phyloP scores from a whole-genome alignment of 2,329 filamentous ascomycete species.

The Fusarium sp. region DNA sequence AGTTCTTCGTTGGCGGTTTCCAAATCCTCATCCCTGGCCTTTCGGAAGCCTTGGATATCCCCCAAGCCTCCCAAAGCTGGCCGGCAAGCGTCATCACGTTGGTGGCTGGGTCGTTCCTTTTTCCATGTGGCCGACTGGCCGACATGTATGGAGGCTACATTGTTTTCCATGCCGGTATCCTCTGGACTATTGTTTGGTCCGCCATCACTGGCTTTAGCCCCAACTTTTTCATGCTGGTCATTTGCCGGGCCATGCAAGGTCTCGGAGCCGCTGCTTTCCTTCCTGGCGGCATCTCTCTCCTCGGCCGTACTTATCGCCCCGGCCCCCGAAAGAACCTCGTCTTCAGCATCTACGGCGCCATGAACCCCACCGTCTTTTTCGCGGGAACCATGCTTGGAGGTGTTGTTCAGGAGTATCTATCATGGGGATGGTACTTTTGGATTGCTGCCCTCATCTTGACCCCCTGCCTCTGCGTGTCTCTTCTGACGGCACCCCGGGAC shows the following conservation, averaged over 20 bases:
- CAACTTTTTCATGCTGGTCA: constrained; percentile 76
- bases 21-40: constrained; percentile 79
- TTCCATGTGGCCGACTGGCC: constrained; percentile 71
- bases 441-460: constrained; percentile 64
- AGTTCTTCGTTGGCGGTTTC: constrained; percentile 84
- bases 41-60: constrained; percentile 73
- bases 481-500: constrained; percentile 57
- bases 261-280: constrained; percentile 78
- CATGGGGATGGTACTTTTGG: constrained; percentile 80
- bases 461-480: constrained; percentile 64
- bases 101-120: constrained; percentile 69
- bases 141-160: constrained; percentile 73
- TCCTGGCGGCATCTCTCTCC: constrained; percentile 77
- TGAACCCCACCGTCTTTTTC: constrained; percentile 70
- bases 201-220: constrained; percentile 76
- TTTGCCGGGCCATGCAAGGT: constrained; percentile 79
- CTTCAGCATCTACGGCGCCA: constrained; percentile 70
- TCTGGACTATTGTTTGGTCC: constrained; percentile 76
- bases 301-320: constrained; percentile 76
- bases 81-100: constrained; percentile 73
- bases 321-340: constrained; percentile 79
- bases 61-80: constrained; percentile 74
- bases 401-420: constrained; percentile 70
- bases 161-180: constrained; percentile 69
- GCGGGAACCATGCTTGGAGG: constrained; percentile 77